phyloP scores from a whole-genome alignment of 305 asterid species.

The Fraxinus nigra region DNA sequence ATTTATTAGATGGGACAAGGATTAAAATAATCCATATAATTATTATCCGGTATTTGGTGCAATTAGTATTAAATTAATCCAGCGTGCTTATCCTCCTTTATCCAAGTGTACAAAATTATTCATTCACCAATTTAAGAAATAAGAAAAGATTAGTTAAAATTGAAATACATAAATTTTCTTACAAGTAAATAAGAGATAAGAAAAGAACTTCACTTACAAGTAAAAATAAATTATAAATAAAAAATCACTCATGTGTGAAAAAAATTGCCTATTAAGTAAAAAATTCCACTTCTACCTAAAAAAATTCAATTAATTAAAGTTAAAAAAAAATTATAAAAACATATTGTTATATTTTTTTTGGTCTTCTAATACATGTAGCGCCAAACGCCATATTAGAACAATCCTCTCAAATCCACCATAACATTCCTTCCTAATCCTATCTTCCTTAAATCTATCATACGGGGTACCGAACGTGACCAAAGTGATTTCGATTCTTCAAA shows the following conservation, averaged over 20 bases:
- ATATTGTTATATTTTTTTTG: neutral
- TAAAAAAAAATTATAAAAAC: too few relatives aligned
- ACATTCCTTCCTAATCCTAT: neutral
- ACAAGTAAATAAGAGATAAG: neutral
- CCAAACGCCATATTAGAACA: neutral
- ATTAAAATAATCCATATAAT: neutral
- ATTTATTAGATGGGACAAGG: neutral
- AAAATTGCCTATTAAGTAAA: neutral
- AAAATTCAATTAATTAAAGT: neutral
- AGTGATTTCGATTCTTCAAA: neutral
- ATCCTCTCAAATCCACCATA: neutral
- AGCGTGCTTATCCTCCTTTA: neutral
- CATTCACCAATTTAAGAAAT: neutral
- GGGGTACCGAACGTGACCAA: neutral
- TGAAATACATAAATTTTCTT: neutral
- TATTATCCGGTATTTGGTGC: neutral
- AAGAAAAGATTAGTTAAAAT: neutral
- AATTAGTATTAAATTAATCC: neutral
- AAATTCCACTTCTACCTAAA: neutral
- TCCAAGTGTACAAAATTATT: neutral
- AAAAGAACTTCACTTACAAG: neutral
- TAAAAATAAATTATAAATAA: neutral
- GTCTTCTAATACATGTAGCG: neutral
- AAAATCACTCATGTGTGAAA: neutral
- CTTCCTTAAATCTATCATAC: too few relatives aligned